Conservation (phyloP, 2,329 filamentous ascomycete species). For the Trichoderma sp. region DNA sequence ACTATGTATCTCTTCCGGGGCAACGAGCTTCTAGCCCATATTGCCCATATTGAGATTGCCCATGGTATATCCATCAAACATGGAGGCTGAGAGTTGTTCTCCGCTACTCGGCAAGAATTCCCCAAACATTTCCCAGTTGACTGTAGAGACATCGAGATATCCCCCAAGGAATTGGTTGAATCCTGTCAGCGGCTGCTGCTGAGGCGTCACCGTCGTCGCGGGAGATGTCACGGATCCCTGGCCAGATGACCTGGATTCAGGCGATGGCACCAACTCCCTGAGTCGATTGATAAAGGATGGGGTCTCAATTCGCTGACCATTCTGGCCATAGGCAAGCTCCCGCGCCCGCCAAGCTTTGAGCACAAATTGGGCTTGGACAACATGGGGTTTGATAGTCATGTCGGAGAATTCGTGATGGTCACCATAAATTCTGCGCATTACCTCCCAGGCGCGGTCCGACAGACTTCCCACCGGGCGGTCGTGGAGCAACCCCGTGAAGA, state of each 20-base stretch:
- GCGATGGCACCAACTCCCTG: slow-evolving; percentile 40
- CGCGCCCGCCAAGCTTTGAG: slow-evolving; percentile 54
- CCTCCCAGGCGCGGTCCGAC: slow-evolving; percentile 53
- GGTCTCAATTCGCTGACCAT: slow-evolving; percentile 38
- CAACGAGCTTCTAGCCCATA: neutral
- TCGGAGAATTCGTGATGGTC: slow-evolving; percentile 52
- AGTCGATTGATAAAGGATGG: slow-evolving; percentile 48
- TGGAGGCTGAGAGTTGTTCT: slow-evolving; percentile 30
- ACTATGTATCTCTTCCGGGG: neutral
- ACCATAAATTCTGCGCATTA: slow-evolving; percentile 45
- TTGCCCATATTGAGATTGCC: slow-evolving; percentile 19
- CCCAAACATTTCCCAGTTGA: slow-evolving; percentile 49
- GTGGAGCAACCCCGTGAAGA: slow-evolving; percentile 53
- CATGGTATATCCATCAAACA: slow-evolving; percentile 32
- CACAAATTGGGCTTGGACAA: slow-evolving; percentile 45
- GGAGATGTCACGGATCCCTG: slow-evolving; percentile 30
- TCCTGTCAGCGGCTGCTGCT: slow-evolving; percentile 26
- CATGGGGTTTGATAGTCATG: slow-evolving; percentile 43
- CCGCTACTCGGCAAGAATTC: slow-evolving; percentile 29
- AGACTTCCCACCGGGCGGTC: slow-evolving; percentile 47
- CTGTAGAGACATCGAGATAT: slow-evolving; percentile 42
- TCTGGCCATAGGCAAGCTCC: slow-evolving; percentile 40
- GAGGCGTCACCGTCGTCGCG: slow-evolving; percentile 28
- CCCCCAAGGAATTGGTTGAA: slow-evolving; percentile 46
- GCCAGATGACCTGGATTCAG: slow-evolving; percentile 36